Evolutionary conservation across 192 early-diverging fungal genomes (phyloP).

Genomic region (Coemansia sp.): DNA sequence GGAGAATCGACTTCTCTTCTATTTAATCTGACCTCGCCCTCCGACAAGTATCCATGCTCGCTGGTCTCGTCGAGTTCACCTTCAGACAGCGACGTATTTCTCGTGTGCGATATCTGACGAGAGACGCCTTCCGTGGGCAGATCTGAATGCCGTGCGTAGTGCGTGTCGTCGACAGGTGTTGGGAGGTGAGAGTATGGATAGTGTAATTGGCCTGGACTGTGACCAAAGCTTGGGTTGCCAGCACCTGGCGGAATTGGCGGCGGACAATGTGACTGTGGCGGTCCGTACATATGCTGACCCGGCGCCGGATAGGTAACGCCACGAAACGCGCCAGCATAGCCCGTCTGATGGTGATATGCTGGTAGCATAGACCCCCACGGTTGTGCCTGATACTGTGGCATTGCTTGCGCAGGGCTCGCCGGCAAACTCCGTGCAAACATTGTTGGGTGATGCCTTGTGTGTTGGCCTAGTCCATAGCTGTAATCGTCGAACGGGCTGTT

Average conservation of each 20-base stretch:
- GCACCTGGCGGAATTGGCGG: background rate
- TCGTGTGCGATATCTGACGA: background rate
- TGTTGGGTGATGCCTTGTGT: background rate
- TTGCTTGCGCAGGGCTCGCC: background rate
- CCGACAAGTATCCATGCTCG: slow-evolving; percentile 14
- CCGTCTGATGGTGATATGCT: background rate
- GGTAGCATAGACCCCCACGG: background rate
- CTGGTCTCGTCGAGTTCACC: slow-evolving; percentile 22
- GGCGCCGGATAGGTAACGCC: background rate
- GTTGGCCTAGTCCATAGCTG: background rate
- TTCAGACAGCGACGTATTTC: slow-evolving; percentile 21
- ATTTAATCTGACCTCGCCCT: slow-evolving; percentile 15
- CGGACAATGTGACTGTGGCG: background rate
- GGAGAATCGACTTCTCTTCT: background rate
- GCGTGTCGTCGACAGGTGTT: slow-evolving; percentile 4
- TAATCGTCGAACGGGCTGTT: background rate
- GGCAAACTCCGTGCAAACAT: background rate
- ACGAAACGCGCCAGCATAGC: background rate
- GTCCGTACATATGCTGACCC: background rate
- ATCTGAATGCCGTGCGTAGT: background rate
- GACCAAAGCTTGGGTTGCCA: background rate
- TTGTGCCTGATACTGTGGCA: background rate
- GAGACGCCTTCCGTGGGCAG: background rate
- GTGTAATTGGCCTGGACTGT: background rate
- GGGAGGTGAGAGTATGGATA: background rate